Conservation (phyloP, 179 eudicot species). For the Spergularia azorica region DNA sequence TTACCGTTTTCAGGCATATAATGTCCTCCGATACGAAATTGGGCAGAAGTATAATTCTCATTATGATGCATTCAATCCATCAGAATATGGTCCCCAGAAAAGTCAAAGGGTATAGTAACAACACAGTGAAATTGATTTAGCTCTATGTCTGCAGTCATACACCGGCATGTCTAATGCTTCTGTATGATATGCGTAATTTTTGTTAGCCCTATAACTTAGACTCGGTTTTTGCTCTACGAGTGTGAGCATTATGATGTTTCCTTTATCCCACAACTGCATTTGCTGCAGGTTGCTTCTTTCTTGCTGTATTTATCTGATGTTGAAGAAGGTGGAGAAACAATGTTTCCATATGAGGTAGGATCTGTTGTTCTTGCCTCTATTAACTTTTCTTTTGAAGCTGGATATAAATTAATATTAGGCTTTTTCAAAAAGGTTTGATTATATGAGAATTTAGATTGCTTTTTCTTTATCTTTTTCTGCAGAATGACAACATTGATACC, state of each 20-base stretch:
- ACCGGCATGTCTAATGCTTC: neutral
- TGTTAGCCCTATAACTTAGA: neutral
- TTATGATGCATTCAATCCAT: slow-evolving; percentile 92
- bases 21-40: slow-evolving; percentile 77
- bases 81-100: slow-evolving; percentile 94
- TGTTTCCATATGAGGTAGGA: slow-evolving; percentile 88
- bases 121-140: slow-evolving; percentile 13
- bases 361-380: slow-evolving; percentile 7
- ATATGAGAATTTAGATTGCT: neutral
- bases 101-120: slow-evolving; percentile 85
- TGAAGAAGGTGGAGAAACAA: slow-evolving; percentile 95
- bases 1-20: slow-evolving; percentile 83
- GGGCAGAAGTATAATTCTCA: slow-evolving; percentile 94
- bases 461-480: slow-evolving; percentile 22
- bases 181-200: neutral
- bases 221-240: neutral
- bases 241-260: neutral
- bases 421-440: neutral
- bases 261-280: neutral
- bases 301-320: slow-evolving; percentile 86
- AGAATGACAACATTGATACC: slow-evolving; percentile 62
- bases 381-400: neutral
- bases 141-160: neutral
- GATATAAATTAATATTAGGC: neutral
- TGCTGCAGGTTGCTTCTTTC: slow-evolving; percentile 78